Evolutionary conservation across 768 basidiomycete genomes (phyloP).

Genomic region (Crassisporium funariophilum): DNA sequence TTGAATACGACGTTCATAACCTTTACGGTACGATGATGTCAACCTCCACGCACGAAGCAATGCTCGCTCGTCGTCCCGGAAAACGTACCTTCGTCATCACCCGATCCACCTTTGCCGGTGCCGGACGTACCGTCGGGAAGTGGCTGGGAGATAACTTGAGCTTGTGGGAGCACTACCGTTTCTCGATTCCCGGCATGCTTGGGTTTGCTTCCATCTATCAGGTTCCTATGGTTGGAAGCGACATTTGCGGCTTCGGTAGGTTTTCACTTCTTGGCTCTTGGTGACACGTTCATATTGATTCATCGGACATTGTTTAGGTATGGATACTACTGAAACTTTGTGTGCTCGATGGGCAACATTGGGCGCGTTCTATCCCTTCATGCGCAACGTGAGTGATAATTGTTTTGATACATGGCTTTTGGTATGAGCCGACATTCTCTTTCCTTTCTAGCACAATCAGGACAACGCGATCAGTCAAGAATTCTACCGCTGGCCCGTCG

Average conservation of each 20-base stretch:
- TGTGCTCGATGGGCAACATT: conserved; percentile 79
- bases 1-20: conserved; percentile 67
- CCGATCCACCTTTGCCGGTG: conserved; percentile 73
- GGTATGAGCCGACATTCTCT: not conserved
- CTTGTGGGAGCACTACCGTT: conserved; percentile 58
- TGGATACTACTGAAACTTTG: conserved; percentile 65
- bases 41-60: conserved; percentile 56
- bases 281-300: not conserved
- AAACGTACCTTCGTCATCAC: conserved; percentile 67
- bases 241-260: conserved; percentile 70
- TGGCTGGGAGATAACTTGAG: conserved; percentile 74
- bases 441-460: conserved; percentile 48
- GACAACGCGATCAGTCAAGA: conserved; percentile 61
- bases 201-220: conserved; percentile 68
- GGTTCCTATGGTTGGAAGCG: conserved; percentile 76
- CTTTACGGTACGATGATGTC: conserved; percentile 78
- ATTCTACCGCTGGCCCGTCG: conserved; percentile 65
- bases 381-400: conserved; percentile 66
- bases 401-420: not conserved
- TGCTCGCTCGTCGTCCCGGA: conserved; percentile 64
- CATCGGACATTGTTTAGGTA: conserved; percentile 34
- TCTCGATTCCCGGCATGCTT: conserved; percentile 65
- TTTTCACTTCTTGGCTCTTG: not conserved
- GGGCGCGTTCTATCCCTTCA: conserved; percentile 80
- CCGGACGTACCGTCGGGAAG: conserved; percentile 67